Conservation (phyloP, 306 rosid species). For the Quercus cerris region DNA sequence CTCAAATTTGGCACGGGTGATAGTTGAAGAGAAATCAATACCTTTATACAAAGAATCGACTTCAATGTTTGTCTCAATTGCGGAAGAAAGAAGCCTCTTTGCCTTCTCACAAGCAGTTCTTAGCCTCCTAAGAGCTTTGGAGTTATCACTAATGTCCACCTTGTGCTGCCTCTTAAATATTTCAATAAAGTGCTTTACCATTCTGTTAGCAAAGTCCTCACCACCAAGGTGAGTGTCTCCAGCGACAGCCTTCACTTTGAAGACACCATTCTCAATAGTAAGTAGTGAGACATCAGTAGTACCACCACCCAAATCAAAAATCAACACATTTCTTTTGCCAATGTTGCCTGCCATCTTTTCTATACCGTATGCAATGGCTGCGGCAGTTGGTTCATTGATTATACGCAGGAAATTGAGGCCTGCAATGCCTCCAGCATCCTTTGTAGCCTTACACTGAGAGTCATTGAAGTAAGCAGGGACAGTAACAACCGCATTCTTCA, state of each 20-base stretch:
- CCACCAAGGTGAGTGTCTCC: conserved; percentile 38
- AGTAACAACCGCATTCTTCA: background rate
- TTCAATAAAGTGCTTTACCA: conserved; percentile 13
- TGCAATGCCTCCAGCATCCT: conserved; percentile 10
- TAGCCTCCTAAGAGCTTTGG: background rate
- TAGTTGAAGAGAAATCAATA: conserved; percentile 3
- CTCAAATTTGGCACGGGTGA: conserved; percentile 16
- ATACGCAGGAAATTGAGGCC: background rate
- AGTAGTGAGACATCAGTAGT: conserved; percentile 12
- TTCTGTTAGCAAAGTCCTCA: conserved; percentile 28
- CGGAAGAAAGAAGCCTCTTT: background rate
- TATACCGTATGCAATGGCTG: conserved; percentile 8
- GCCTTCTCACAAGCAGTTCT: conserved; percentile 16
- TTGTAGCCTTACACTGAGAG: conserved; percentile 21
- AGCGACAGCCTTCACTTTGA: conserved; percentile 8
- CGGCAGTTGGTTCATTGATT: conserved; percentile 12
- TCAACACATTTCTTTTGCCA: background rate
- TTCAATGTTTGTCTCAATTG: background rate
- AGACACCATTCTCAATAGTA: background rate
- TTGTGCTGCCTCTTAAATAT: conserved; percentile 18
- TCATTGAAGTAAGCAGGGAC: background rate
- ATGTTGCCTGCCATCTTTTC: background rate
- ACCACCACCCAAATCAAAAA: conserved; percentile 17
- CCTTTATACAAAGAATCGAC: conserved; percentile 1
- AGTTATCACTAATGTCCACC: conserved; percentile 8